A percentile compares a stretch with the other conserved stretches of the same genome.
These are phyloP conservation scores for Kalmanozyma brasiliensis DNA, from an alignment of 1,284 basidiomycete genomes.

Conservation along the genomic window DNA sequence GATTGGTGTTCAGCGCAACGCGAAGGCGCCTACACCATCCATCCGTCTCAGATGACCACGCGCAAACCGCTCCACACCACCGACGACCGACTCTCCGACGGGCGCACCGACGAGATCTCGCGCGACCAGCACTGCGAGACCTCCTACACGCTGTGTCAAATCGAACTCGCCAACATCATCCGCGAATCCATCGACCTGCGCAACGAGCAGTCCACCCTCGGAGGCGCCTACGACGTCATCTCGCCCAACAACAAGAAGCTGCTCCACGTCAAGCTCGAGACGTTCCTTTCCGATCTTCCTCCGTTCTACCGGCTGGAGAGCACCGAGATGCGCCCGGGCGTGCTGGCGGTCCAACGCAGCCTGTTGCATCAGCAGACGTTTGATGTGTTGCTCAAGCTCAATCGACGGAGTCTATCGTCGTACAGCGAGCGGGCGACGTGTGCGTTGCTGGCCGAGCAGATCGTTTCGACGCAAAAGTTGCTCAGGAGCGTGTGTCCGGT, in stretches of 20 bases:
- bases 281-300: constrained; percentile 43
- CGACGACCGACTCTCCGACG: constrained; percentile 40
- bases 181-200: constrained; percentile 50
- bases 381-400: constrained; percentile 49
- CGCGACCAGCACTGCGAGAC: constrained; percentile 40
- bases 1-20: constrained; percentile 58
- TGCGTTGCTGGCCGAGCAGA: constrained; percentile 46
- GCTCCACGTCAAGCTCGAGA: constrained; percentile 37
- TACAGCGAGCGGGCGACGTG: constrained; percentile 41
- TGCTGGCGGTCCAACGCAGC: constrained; percentile 51
- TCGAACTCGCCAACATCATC: constrained; percentile 49
- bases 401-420: constrained; percentile 33
- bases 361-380: constrained; percentile 56
- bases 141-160: constrained; percentile 50
- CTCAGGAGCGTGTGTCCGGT: constrained; percentile 49
- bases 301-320: constrained; percentile 47
- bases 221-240: constrained; percentile 39
- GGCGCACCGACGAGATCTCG: constrained; percentile 24
- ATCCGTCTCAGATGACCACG: constrained; percentile 56
- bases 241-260: constrained; percentile 38
- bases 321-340: constrained; percentile 30
- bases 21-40: constrained; percentile 54
- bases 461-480: constrained; percentile 49
- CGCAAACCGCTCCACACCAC: constrained; percentile 50
- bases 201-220: constrained; percentile 44